A percentile compares a stretch with the other conserved stretches of the same genome.
These are phyloP conservation scores for Vicia sativa DNA, from an alignment of 306 rosid genomes.

Conservation along the genomic window DNA sequence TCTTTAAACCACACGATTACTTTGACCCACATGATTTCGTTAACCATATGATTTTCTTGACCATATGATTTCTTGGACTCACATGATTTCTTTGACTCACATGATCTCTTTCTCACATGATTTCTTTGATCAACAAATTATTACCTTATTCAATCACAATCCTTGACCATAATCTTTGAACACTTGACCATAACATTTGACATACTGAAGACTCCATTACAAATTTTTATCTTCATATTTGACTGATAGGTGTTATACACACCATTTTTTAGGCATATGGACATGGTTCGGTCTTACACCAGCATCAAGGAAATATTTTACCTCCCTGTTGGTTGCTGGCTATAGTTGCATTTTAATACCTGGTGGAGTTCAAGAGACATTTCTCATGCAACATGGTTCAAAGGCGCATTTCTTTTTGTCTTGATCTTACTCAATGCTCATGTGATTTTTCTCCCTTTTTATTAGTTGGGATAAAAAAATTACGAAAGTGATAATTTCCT, in stretches of 20 bases:
- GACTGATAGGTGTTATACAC: conserved; percentile 75
- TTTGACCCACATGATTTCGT: no score
- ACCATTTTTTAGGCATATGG: conserved; percentile 93
- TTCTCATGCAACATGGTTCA: conserved; percentile 72
- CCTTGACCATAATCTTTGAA: no score
- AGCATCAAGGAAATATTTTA: conserved; percentile 69
- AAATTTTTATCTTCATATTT: conserved; percentile 40
- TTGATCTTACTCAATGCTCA: conserved; percentile 20
- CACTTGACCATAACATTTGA: no score
- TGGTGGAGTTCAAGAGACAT: conserved; percentile 96
- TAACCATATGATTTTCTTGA: no score
- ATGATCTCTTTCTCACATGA: no score
- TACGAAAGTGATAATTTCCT: no score
- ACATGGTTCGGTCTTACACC: conserved; percentile 90
- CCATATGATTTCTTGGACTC: no score
- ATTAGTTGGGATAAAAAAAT: no score
- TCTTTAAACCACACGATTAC: no score
- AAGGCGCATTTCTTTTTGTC: conserved; percentile 60
- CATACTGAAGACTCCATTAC: conserved; percentile 22
- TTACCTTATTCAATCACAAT: no score
- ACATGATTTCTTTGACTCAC: no score
- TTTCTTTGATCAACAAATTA: no score
- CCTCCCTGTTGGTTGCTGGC: conserved; percentile 64
- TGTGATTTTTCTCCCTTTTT: conserved; percentile 11
- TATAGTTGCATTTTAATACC: conserved; percentile 82